Evolutionary conservation across 1,139 yeast genomes (phyloP).

Genomic region (Suhomyces taliae): DNA sequence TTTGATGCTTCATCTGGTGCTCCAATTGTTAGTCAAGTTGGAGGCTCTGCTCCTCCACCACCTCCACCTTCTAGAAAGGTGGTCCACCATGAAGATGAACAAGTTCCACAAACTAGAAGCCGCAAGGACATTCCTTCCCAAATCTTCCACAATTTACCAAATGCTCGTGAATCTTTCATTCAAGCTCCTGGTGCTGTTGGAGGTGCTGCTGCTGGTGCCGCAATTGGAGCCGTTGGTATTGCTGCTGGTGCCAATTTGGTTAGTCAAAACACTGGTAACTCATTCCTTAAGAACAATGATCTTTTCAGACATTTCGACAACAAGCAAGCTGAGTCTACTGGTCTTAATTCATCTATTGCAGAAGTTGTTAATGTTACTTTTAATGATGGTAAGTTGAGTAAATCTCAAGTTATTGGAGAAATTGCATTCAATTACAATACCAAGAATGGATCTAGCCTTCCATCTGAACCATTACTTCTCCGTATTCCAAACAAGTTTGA

Average conservation of each 20-base stretch:
- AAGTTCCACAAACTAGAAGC: slow-evolving; percentile 9
- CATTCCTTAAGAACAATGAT: slow-evolving; percentile 23
- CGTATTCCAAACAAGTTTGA: slow-evolving; percentile 35
- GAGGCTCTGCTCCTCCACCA: slow-evolving; percentile 41
- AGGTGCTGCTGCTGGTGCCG: slow-evolving; percentile 6
- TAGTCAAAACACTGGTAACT: slow-evolving; percentile 28
- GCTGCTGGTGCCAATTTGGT: slow-evolving; percentile 15
- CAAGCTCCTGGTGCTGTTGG: slow-evolving; percentile 16
- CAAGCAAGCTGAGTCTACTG: slow-evolving; percentile 42
- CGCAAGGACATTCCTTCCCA: slow-evolving; percentile 55
- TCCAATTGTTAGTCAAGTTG: slow-evolving; percentile 1
- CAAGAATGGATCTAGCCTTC: slow-evolving; percentile 14
- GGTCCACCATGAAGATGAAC: slow-evolving; percentile 25
- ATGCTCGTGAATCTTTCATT: slow-evolving; percentile 39
- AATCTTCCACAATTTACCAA: slow-evolving; percentile 52
- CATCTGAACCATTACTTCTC: slow-evolving; percentile 22
- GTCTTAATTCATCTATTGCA: slow-evolving; percentile 74
- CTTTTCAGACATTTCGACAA: slow-evolving; percentile 48
- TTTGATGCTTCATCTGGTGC: background rate
- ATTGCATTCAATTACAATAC: slow-evolving; percentile 67
- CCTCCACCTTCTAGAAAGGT: slow-evolving; percentile 78
- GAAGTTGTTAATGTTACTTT: slow-evolving; percentile 77
- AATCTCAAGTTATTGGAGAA: slow-evolving; percentile 73
- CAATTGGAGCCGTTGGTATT: slow-evolving; percentile 5
- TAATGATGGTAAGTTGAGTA: slow-evolving; percentile 59